Base-by-base conservation (phyloP, 2,329 filamentous ascomycete genomes). In the Bimuria novae-zelandiae region DNA sequence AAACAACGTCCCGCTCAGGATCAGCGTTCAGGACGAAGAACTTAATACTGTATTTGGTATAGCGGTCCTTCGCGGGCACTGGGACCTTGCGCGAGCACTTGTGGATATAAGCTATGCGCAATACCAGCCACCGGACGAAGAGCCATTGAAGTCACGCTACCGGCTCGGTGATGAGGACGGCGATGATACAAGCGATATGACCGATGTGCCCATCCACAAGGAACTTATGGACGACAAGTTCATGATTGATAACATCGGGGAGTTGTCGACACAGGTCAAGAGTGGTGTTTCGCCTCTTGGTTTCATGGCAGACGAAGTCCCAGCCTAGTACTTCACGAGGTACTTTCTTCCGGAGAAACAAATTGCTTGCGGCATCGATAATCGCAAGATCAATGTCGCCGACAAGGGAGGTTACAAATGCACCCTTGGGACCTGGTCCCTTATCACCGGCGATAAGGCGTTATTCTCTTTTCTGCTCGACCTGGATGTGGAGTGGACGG, bases 171-270 rank as follows among this genome's bases (percentile, higher is more conserved):
- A 76, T 3, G 68, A 73, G 1, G 70, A 75, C 1, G 64, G 44
- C 4, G 67, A 69, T 8, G 66, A 66, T 12, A 52, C 62, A 17
- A 53, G 44, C 25, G 53, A 59, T 25, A 27, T 55, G 10, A 52
- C 42, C 14, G 61, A 68, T 33, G 49, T 76, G 5, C 70, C 70
- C n/a, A 63, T 75, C 6, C 69, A 71, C 21, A 65, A 79, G 14
- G 81, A 87, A 54, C 77, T 86, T 35, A 75, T 90, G 23, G 82
- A 88, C 59, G 83, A 87, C 11, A 78, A 82, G 30, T 90, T 89
- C 68, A 94, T 90, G 0, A 82, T 93, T 47, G 88, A 94, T 14
- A 85, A 90, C 60, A 80, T 94, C 52, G 88, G 88, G 0, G 82
- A 89, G 58, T 78, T 89, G 3, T 84, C 83, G 0, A 86, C 82